Percentiles rank a stretch among this genome's conserved stretches.
Evolutionary conservation across 768 basidiomycete species (phyloP).

Genomic region (Russula sp.): DNA sequence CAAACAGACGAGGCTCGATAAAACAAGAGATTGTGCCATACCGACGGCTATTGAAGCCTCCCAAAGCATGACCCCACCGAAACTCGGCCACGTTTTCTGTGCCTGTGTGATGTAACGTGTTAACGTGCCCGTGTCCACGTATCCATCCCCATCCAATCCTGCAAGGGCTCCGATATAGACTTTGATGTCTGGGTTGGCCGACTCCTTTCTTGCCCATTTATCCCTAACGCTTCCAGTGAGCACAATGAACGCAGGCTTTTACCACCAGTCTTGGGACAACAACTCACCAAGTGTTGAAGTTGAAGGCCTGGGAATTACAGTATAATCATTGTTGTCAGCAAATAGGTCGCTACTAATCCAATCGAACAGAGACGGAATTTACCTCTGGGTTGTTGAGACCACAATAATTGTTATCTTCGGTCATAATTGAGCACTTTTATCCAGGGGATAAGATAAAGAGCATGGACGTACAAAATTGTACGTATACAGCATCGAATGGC

Average conservation of each 20-base stretch:
- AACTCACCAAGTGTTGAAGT: constrained; percentile 39
- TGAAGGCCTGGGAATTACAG: neutral
- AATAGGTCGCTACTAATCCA: neutral
- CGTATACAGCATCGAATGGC: constrained; percentile 42
- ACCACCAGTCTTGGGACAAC: neutral
- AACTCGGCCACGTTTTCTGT: constrained; percentile 40
- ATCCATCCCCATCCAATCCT: constrained; percentile 43
- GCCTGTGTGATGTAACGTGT: constrained; percentile 38
- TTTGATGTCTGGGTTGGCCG: constrained; percentile 47
- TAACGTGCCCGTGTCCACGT: constrained; percentile 38
- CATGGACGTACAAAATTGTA: constrained; percentile 49
- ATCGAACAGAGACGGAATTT: neutral
- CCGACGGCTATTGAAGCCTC: constrained; percentile 48
- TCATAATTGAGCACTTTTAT: neutral
- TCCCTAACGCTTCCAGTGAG: constrained; percentile 39
- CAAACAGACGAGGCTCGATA: neutral
- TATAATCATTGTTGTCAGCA: neutral
- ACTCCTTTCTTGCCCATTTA: constrained; percentile 44
- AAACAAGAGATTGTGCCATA: constrained; percentile 27
- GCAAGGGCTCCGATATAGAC: constrained; percentile 48
- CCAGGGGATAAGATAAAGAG: neutral
- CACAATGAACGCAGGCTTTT: neutral
- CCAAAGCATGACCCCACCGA: constrained; percentile 43
- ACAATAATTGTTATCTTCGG: neutral
- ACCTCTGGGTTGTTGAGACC: neutral